Conservation (phyloP, 345 rosid genomes). For the Eucalyptus decipiens region DNA sequence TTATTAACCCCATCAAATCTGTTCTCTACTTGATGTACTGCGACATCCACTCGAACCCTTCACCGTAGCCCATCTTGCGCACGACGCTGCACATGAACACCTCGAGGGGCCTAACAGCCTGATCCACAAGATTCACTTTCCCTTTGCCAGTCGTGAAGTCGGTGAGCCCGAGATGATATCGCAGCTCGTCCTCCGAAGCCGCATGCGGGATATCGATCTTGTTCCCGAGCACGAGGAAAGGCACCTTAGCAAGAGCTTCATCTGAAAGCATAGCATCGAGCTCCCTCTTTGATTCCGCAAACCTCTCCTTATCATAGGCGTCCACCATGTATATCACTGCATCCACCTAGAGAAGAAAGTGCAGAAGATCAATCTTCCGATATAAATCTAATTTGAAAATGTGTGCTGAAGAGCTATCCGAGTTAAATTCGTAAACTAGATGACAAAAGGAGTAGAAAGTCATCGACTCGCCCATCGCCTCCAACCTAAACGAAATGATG, state of each 20-base stretch:
- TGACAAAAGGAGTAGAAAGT: not conserved
- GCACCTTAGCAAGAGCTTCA: slow-evolving; percentile 32
- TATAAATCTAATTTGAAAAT: not conserved
- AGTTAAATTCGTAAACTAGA: no score
- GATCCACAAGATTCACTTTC: slow-evolving; percentile 19
- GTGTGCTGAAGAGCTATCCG: rapidly evolving
- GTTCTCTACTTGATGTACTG: not conserved
- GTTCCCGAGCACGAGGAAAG: slow-evolving; percentile 45
- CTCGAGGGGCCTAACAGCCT: slow-evolving; percentile 28
- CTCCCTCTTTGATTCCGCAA: slow-evolving; percentile 44
- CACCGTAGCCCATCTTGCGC: slow-evolving; percentile 45
- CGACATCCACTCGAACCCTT: slow-evolving; percentile 50
- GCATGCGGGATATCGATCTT: slow-evolving; percentile 42
- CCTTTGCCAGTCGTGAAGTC: slow-evolving; percentile 43
- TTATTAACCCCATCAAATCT: no score
- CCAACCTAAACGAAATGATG: not conserved
- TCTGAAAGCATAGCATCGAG: slow-evolving; percentile 41
- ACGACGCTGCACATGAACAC: slow-evolving; percentile 49
- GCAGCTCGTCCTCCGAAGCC: slow-evolving; percentile 36
- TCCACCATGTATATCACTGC: slow-evolving; percentile 46
- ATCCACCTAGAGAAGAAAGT: slow-evolving; percentile 16
- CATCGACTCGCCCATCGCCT: rapidly evolving
- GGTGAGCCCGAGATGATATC: slow-evolving; percentile 25
- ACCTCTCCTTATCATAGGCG: slow-evolving; percentile 39
- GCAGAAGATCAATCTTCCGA: rapidly evolving